A percentile compares a stretch with the other conserved stretches of the same genome.
phyloP scores from a whole-genome alignment of 2,329 filamentous ascomycete species.

The Ceratocystis diversiconidia region DNA sequence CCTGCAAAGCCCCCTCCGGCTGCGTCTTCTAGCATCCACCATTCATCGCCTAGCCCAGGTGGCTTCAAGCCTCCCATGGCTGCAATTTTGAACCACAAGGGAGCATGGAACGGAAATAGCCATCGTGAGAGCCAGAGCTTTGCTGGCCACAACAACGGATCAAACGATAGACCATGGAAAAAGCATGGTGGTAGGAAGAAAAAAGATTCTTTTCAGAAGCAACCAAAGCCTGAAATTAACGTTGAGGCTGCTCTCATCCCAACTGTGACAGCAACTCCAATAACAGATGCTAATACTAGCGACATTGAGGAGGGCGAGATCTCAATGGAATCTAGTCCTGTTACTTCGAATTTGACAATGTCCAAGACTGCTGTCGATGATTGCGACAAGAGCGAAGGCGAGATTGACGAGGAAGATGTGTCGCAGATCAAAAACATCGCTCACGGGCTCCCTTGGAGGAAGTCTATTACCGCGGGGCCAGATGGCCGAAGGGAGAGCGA shows the following conservation, averaged over 20 bases:
- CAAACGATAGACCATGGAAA: slow-evolving; percentile 6
- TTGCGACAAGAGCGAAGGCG: not conserved
- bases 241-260: not conserved
- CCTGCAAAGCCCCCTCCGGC: slow-evolving; percentile 8
- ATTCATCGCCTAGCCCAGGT: not conserved
- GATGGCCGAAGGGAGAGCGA: not conserved
- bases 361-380: not conserved
- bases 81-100: not conserved
- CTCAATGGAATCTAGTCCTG: not conserved
- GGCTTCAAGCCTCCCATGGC: not conserved
- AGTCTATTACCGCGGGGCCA: not conserved
- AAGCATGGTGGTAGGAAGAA: not conserved
- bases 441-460: slow-evolving; percentile 1
- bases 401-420: not conserved
- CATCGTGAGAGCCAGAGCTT: not conserved
- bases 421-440: not conserved
- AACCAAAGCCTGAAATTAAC: not conserved
- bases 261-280: not conserved
- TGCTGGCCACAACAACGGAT: not conserved
- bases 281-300: not conserved
- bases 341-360: not conserved
- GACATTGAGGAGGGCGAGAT: slow-evolving; percentile 10
- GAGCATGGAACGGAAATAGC: not conserved
- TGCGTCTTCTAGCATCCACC: not conserved
- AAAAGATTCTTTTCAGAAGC: not conserved